These are phyloP conservation scores for Suillus fuscotomentosus DNA, from an alignment of 768 basidiomycete species.

Conservation along the genomic window DNA sequence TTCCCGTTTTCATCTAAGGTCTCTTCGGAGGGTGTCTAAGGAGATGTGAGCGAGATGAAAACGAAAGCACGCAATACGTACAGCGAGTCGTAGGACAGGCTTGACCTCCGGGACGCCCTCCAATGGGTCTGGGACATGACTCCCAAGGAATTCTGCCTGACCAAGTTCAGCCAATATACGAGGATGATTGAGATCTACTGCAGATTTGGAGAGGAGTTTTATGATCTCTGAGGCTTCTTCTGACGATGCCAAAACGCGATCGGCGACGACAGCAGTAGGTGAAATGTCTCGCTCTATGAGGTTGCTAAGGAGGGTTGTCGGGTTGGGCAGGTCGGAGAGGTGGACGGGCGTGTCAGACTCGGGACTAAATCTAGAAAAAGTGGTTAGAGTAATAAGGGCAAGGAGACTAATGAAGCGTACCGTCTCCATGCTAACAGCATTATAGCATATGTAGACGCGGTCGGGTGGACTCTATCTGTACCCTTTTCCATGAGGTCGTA, in stretches of 20 bases:
- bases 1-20: constrained; percentile 19
- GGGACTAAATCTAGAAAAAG: constrained; percentile 35
- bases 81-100: constrained; percentile 55
- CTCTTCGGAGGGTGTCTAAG: constrained; percentile 20
- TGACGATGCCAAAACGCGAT: constrained; percentile 52
- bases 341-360: constrained; percentile 26
- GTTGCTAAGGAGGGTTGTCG: constrained; percentile 38
- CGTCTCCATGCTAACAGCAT: constrained; percentile 62
- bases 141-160: constrained; percentile 48
- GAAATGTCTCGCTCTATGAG: constrained; percentile 51
- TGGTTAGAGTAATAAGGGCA: constrained; percentile 12
- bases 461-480: constrained; percentile 48
- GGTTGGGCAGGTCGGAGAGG: constrained; percentile 13
- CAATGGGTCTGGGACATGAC: constrained; percentile 39
- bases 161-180: constrained; percentile 56
- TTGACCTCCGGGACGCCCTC: constrained; percentile 55
- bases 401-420: constrained; percentile 32
- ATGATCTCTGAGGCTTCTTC: constrained; percentile 58
- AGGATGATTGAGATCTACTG: constrained; percentile 52
- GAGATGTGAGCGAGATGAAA: background rate
- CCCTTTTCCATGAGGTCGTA: constrained; percentile 55
- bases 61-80: constrained; percentile 15
- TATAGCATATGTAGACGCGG: constrained; percentile 61
- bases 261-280: constrained; percentile 51
- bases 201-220: constrained; percentile 54